Evolutionary conservation across 75 land plant genomes (phyloP), one percentile per base, ranked within the genome.

Genomic region (Chamaecyparis obtusa): DNA sequence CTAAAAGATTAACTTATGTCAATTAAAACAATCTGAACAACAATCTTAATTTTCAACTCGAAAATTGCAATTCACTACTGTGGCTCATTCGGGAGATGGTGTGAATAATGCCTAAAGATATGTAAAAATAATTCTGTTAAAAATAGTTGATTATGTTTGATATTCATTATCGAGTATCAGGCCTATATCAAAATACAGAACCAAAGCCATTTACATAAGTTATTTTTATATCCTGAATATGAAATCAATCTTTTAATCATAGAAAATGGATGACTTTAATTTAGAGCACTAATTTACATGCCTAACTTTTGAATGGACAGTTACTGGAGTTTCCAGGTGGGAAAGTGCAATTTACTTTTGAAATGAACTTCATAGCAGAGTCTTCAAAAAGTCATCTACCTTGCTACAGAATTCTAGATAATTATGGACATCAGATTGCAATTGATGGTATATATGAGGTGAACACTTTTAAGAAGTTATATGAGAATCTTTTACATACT

Each of bases 371-470:
- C 87, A 88, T 97, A 3, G 35, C 96, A 19, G 96, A 93, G 86
- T 84, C 89, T 14, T 39, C 91, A 6, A 82, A 57, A 41, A 88
- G 88, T 30, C 81, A 93, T 24, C 72, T 89, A 21, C 92, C 86
- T 41, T 97, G 98, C 93, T 97, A 90, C 84, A 89, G 95, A 19
- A 83, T 97, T 72, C 90, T 96, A 71, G 90, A 93, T 88, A 92
- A 94, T 24, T 37, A 90, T 69, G 98, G 99, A 13, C 87, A 82
- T 17, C 81, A 78, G 21, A 84, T 92, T 46, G 51, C 85, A 30
- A 60, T 69, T 76, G 78, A 89, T 87, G 85, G 79, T 43, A 67
- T 87, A 79, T 88, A 87, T 78, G 89, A 92, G 91, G 95, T 94
- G 81, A 80, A 67, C 36, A 43, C 10, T 69, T 33, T 3, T 55